phyloP scores from a whole-genome alignment of 805 yeast species.

The Candida michaelii region DNA sequence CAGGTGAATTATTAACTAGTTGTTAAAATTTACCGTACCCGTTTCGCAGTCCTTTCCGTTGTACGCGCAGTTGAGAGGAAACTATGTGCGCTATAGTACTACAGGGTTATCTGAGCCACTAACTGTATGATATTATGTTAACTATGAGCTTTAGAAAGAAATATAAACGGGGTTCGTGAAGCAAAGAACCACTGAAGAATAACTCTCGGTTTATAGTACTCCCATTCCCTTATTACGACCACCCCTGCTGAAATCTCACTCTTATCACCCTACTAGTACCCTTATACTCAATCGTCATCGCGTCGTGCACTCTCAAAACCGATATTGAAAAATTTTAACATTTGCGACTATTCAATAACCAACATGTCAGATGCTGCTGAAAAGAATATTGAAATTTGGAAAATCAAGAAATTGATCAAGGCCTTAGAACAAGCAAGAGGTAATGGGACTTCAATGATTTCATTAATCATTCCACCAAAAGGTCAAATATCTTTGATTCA shows the following conservation, averaged over 20 bases:
- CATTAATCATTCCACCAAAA: constrained; percentile 91
- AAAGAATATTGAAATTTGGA: constrained; percentile 98
- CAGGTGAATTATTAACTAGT: neutral
- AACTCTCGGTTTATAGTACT: too few species aligned
- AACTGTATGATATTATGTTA: too few species aligned
- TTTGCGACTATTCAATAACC: constrained; percentile 3
- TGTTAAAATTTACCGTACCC: neutral
- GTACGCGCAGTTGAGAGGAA: too few species aligned
- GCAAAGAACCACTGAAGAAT: too few species aligned
- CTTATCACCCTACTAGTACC: too few species aligned
- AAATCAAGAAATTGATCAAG: constrained; percentile 90
- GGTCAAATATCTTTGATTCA: constrained; percentile 87
- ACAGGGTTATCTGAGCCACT: too few species aligned
- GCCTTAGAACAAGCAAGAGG: constrained; percentile 91
- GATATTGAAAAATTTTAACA: constrained; percentile 1
- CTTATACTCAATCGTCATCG: too few species aligned
- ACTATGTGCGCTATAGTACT: too few species aligned
- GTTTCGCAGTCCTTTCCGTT: neutral
- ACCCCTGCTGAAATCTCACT: too few species aligned
- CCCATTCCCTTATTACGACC: too few species aligned
- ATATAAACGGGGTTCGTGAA: too few species aligned
- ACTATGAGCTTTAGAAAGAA: too few species aligned
- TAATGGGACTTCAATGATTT: constrained; percentile 98
- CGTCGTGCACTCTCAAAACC: constrained; percentile 1
- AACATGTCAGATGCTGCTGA: constrained; percentile 67